Evolutionary conservation across 306 rosid genomes (phyloP).

Genomic region (Vicia villosa): DNA sequence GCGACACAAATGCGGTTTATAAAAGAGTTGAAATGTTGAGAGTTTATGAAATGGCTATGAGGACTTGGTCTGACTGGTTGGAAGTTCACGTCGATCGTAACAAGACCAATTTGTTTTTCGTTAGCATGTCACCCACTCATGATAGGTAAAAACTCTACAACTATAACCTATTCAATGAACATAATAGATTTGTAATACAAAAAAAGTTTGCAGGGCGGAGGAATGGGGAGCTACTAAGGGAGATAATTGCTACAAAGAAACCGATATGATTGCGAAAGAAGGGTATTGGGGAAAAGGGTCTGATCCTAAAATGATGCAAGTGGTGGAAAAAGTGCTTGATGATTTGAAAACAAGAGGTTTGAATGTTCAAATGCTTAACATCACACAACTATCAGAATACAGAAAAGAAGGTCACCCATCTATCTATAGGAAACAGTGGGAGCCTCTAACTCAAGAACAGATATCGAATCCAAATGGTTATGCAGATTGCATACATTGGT

Average conservation of each 20-base stretch:
- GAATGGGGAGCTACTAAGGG: constrained; percentile 75
- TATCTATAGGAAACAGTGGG: constrained; percentile 79
- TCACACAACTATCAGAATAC: constrained; percentile 82
- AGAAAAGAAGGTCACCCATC: constrained; percentile 92
- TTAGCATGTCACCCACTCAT: constrained; percentile 96
- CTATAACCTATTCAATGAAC: neutral
- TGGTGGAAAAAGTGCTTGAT: constrained; percentile 61
- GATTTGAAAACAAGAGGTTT: constrained; percentile 64
- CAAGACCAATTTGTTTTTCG: constrained; percentile 72
- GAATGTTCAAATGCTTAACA: constrained; percentile 64
- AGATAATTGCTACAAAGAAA: constrained; percentile 67
- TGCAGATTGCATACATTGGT: constrained; percentile 92
- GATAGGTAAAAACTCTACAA: constrained; percentile 46
- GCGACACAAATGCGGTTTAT: constrained; percentile 51
- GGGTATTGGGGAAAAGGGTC: constrained; percentile 73
- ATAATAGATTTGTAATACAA: neutral
- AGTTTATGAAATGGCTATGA: constrained; percentile 85
- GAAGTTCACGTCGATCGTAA: constrained; percentile 75
- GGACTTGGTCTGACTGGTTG: constrained; percentile 91
- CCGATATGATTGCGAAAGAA: constrained; percentile 48
- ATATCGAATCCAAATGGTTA: constrained; percentile 61
- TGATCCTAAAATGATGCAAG: constrained; percentile 68
- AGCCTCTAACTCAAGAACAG: constrained; percentile 54
- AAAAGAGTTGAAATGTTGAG: constrained; percentile 65
- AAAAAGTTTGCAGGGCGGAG: constrained; percentile 59